Evolutionary conservation across 306 rosid species (phyloP).

Genomic region (Fragaria nilgerrensis): DNA sequence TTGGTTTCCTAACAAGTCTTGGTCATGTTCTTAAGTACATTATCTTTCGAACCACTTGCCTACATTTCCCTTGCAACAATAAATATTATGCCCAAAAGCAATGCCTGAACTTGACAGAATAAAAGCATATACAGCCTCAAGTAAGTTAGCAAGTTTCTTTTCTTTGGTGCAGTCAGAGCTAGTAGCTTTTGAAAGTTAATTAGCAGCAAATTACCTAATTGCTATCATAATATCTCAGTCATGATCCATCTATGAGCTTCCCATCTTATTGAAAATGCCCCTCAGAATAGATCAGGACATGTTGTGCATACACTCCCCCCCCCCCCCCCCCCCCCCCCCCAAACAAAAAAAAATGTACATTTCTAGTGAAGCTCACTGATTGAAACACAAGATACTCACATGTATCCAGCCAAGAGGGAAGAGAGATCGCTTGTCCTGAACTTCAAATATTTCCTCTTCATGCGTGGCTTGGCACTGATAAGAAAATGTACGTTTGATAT

Average conservation of each 20-base stretch:
- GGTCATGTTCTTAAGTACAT: not conserved
- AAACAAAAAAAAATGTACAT: not conserved
- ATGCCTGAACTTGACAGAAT: not conserved
- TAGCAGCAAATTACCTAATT: not conserved
- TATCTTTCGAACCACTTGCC: not conserved
- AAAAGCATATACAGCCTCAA: not conserved
- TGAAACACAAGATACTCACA: conserved; percentile 51
- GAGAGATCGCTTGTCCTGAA: conserved; percentile 85
- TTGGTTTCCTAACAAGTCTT: not conserved
- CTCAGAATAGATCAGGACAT: not conserved
- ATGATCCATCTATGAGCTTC: not conserved
- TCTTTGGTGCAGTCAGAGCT: not conserved
- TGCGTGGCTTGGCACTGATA: conserved; percentile 86
- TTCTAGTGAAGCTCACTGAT: not conserved
- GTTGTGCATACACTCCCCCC: not conserved
- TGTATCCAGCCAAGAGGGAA: conserved; percentile 99
- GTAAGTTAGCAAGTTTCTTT: not conserved
- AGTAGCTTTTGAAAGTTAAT: not conserved
- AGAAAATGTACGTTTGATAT: conserved; percentile 23
- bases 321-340: not conserved
- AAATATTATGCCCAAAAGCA: not conserved
- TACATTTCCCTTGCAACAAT: not conserved
- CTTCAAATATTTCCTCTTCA: conserved; percentile 98
- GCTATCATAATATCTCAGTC: not conserved
- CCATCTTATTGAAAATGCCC: not conserved